Base-by-base conservation (phyloP, 805 yeast species). In the Komagataella mondaviorum region DNA sequence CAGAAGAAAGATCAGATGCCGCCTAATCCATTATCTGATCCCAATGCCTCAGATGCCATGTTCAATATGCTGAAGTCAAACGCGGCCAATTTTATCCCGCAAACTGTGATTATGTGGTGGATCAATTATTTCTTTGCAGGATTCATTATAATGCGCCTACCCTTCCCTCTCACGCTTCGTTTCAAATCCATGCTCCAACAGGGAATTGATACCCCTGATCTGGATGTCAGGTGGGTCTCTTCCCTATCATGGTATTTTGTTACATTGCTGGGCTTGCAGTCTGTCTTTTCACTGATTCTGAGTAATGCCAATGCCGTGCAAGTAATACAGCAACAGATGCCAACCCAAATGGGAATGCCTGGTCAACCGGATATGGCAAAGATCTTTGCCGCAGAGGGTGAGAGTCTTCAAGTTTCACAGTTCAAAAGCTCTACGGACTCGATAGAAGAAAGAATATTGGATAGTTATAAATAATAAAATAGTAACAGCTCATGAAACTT, bases 201-300 rank as follows among this genome's bases (percentile, higher is more conserved):
- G 24, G 96, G 97, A 6, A 84, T 93, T 12, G 76, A 73, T 53
- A 89, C 98, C 0, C 75, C 83, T 1, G 95, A 91, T 59, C 71
- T 93, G 53, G 93, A 90, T 62, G 96, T 83, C 6, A 71, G 95
- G 23, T 93, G 96, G 80, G 98, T 93, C 16, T 83, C 93, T 44
- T 82, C 96, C 2, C 84, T 93, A 18, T 88, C 97, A 4, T 93
- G 98, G 98, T 93, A 91, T 64, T 87, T 93, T 64, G 85, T 91
- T 51, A 86, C 88, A 51, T 77, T 88, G 54, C 65, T 90, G 49
- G 98, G 98, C 24, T 73, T 93, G 54, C 78, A 79, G 57, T 85
- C 96, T 0, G 81, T 93, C 1, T 85, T 83, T 63, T 76, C 85
- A 44, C 73, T 91, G 51, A 55, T 89, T 6, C 74, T 88, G 56